These are phyloP conservation scores for Lactarius sp. DNA, from an alignment of 768 basidiomycete species.

Conservation along the genomic window DNA sequence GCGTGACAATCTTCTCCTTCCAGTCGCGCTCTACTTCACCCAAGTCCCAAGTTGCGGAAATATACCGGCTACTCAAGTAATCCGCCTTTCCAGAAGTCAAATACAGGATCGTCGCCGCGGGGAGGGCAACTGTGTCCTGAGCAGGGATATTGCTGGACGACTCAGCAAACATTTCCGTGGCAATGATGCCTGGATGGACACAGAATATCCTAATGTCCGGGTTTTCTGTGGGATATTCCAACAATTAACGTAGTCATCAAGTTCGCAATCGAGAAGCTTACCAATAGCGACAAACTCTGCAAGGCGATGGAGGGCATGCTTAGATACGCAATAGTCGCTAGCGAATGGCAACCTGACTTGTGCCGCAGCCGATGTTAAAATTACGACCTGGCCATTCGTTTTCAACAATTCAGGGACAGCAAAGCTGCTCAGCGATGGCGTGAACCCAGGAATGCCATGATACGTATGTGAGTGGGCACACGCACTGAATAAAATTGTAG, in stretches of 20 bases:
- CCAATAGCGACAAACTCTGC: constrained; percentile 1
- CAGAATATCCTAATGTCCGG: constrained; percentile 1
- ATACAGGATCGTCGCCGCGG: neutral
- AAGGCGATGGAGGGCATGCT: constrained; percentile 8
- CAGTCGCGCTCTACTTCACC: neutral
- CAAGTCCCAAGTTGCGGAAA: neutral
- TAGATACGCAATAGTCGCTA: constrained; percentile 19
- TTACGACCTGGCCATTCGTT: constrained; percentile 6
- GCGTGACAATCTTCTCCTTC: neutral
- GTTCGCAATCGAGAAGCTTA: too few relatives aligned
- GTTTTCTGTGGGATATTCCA: neutral
- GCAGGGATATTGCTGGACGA: neutral
- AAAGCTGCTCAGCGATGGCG: neutral
- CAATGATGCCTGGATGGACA: neutral
- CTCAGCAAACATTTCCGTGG: neutral
- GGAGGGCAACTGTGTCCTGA: neutral
- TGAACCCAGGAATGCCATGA: too few relatives aligned
- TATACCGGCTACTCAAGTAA: neutral
- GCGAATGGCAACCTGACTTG: neutral
- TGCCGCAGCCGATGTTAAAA: neutral
- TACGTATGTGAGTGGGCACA: neutral
- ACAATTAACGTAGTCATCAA: too few relatives aligned
- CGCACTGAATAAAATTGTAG: constrained; percentile 14
- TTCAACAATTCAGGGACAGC: constrained; percentile 13
- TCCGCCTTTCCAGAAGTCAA: neutral